Base-by-base conservation (phyloP, 345 rosid species). In the Cardiospermum halicacabum region DNA sequence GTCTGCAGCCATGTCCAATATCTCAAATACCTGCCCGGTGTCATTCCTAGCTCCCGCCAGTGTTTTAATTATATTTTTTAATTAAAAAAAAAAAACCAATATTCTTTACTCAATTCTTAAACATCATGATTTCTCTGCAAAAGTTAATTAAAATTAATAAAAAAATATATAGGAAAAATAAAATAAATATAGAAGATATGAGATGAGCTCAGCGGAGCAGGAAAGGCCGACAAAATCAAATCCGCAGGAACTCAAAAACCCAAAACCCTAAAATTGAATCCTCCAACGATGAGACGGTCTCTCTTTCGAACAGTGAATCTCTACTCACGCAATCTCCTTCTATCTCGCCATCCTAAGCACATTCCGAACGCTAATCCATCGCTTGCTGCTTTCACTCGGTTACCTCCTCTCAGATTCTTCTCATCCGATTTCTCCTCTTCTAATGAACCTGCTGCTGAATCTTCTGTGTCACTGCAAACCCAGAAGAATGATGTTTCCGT, bases 381-480 rank as follows among this genome's bases (percentile, higher is more conserved):
- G 36, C 61, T 68, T 16, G 58, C 77, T 21, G 48, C 63, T 19
- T 49, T 61, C 16, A 34, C 74, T 57, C 75, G 40, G 10, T 36
- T n/a, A n/a, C n/a, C 66, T 30, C 58, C 10, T 26, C 55, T 75
- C 55, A 78, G 86, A 47, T 26, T 72, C 54, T 83, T 4, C 84
- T 80, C 84, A 11, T 75, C 90, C 57, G 82, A 74, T 31, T 71
- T 77, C 24, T 64, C 82, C 16, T 60, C 82, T 16, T 62, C 79
- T 51, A 39, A 25, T 60, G 74, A 67, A 16, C 32, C 66, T 3
- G 73, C 56, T 26, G 5, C 74, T 15, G 82, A 68, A 24, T 67
- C 80, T 7, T 36, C 65, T 11, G 39, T 71, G 34, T 60, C 48
- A 3, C 70, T 51, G 1, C 65, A 69, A 28, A 18, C 68, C 34